These are phyloP conservation scores for Craterostigma plantagineum DNA, from an alignment of 257 asterid genomes.

Conservation along the genomic window DNA sequence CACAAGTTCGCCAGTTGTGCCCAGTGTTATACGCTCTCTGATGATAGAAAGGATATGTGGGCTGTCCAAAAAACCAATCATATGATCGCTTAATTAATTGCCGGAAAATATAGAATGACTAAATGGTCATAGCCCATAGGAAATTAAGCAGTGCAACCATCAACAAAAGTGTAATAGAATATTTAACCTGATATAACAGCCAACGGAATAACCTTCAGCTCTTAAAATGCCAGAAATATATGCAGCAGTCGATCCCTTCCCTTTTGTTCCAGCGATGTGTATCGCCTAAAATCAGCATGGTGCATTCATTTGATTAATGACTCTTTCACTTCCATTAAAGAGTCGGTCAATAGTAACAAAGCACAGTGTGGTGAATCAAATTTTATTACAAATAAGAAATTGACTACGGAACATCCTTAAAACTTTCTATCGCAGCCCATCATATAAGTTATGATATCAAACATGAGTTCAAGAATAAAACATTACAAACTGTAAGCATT, in stretches of 20 bases:
- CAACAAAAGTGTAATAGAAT: not conserved
- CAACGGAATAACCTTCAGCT: slow-evolving; percentile 84
- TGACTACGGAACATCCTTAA: too few relatives aligned
- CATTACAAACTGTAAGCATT: not conserved
- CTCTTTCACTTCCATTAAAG: too few relatives aligned
- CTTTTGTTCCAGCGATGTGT: slow-evolving; percentile 93
- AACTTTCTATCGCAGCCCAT: too few relatives aligned
- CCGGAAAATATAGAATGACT: slow-evolving; percentile 7
- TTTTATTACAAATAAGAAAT: too few relatives aligned
- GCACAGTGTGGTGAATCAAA: too few relatives aligned
- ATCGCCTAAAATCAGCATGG: slow-evolving; percentile 29
- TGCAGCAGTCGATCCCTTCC: slow-evolving; percentile 93
- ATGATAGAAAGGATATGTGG: slow-evolving; percentile 81
- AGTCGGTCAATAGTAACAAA: too few relatives aligned
- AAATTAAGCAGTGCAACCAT: slow-evolving; percentile 5
- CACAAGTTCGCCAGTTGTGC: slow-evolving; percentile 52
- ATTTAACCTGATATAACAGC: slow-evolving; percentile 77
- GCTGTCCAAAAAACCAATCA: slow-evolving; percentile 26
- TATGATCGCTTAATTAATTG: too few relatives aligned
- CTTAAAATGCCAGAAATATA: slow-evolving; percentile 70
- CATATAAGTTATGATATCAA: not conserved
- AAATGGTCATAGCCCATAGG: slow-evolving; percentile 1
- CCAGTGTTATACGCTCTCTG: slow-evolving; percentile 81
- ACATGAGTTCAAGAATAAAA: not conserved
- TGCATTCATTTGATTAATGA: too few relatives aligned